Evolutionary conservation across 179 eudicot genomes (phyloP).

Genomic region (Corrigiola litoralis): DNA sequence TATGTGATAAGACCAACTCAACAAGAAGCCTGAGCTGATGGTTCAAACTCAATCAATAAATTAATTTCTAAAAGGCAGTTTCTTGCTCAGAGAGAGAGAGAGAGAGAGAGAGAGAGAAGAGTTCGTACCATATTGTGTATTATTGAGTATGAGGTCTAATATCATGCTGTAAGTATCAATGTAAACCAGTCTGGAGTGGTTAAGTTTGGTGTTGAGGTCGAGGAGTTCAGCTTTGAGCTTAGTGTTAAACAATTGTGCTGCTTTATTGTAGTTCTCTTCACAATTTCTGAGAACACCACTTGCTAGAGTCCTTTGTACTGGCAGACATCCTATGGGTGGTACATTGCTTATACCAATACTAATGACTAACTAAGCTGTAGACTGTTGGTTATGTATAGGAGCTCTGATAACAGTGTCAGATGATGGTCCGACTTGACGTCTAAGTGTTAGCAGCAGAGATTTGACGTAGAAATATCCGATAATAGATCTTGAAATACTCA

Average conservation of each 20-base stretch:
- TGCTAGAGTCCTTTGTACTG: constrained; percentile 50
- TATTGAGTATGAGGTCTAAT: constrained; percentile 35
- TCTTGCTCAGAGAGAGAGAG: neutral
- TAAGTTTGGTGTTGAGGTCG: constrained; percentile 25
- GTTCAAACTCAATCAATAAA: too few species aligned
- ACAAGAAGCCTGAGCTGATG: too few species aligned
- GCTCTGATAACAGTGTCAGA: neutral
- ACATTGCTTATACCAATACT: constrained; percentile 45
- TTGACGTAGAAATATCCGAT: too few species aligned
- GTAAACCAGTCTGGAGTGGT: constrained; percentile 41
- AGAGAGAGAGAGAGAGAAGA: neutral
- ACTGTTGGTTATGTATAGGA: constrained; percentile 30
- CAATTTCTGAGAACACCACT: constrained; percentile 58
- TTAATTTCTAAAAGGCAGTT: too few species aligned
- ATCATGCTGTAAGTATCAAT: constrained; percentile 49
- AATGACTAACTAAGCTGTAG: constrained; percentile 49
- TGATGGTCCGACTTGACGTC: neutral
- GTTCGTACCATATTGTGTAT: constrained; percentile 35
- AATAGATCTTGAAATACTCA: too few species aligned
- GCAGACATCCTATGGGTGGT: constrained; percentile 68
- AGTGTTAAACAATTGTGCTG: constrained; percentile 42
- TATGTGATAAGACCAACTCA: too few species aligned
- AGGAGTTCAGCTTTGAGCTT: constrained; percentile 38
- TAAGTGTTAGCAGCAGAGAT: too few species aligned
- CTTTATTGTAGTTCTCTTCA: constrained; percentile 36